These are phyloP conservation scores for Trametes cubensis DNA, from an alignment of 768 basidiomycete species.

Conservation along the genomic window DNA sequence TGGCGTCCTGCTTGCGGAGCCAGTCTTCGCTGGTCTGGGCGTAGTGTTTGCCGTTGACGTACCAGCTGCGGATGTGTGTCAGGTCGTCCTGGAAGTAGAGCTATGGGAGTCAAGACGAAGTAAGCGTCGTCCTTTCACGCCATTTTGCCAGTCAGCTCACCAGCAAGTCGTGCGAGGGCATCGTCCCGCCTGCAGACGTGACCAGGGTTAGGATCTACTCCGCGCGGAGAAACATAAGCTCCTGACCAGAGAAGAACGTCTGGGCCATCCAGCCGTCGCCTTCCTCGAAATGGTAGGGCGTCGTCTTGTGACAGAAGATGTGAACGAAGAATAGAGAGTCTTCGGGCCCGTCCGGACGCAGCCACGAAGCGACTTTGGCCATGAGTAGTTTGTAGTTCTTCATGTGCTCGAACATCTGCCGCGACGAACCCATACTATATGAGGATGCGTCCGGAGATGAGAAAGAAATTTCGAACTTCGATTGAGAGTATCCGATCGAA, in stretches of 20 bases:
- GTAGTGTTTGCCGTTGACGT: constrained; percentile 65
- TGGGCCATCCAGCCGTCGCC: constrained; percentile 76
- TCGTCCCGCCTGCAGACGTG: constrained; percentile 57
- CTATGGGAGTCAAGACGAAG: constrained; percentile 32
- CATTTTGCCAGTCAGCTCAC: constrained; percentile 33
- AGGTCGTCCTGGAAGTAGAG: constrained; percentile 68
- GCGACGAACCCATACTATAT: not conserved
- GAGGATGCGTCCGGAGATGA: not conserved
- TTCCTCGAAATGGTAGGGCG: constrained; percentile 70
- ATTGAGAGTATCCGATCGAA: constrained; percentile 75
- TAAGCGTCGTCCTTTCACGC: not conserved
- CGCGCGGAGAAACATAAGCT: not conserved
- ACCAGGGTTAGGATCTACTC: not conserved
- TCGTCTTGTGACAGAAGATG: constrained; percentile 66
- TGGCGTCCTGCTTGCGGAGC: constrained; percentile 59
- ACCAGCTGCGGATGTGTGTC: constrained; percentile 61
- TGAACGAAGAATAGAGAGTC: constrained; percentile 67
- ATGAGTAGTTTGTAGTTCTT: constrained; percentile 70
- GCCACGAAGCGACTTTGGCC: constrained; percentile 65
- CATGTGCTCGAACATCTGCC: constrained; percentile 76
- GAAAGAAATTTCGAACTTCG: constrained; percentile 45
- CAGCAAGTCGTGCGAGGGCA: constrained; percentile 68
- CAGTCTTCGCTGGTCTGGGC: constrained; percentile 66
- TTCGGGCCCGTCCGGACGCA: constrained; percentile 44
- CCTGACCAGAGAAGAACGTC: constrained; percentile 65